Evolutionary conservation across 2,329 filamentous ascomycete species (phyloP).

Genomic region (Hypoxylon sp.): DNA sequence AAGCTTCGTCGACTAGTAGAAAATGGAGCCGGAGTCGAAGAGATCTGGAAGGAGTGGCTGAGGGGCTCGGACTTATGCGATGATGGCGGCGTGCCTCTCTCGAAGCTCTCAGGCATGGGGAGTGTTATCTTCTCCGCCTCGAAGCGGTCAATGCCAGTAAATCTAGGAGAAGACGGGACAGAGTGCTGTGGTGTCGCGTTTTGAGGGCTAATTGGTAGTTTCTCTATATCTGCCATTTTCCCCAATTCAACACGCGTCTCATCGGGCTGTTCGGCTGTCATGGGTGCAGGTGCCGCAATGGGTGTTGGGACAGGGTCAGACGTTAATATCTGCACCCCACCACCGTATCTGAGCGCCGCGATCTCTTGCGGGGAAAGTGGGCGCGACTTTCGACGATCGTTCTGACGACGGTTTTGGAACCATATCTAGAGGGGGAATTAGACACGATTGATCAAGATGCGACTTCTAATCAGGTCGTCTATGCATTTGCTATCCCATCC

Average conservation of each 20-base stretch:
- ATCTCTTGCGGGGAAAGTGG: constrained; percentile 83
- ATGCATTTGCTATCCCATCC: constrained; percentile 3
- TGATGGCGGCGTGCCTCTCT: constrained; percentile 36
- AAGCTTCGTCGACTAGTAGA: constrained; percentile 66
- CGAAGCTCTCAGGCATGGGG: constrained; percentile 26
- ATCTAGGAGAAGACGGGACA: constrained; percentile 38
- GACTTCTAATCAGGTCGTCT: neutral
- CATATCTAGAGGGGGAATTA: constrained; percentile 74
- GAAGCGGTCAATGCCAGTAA: constrained; percentile 10
- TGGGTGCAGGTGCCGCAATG: constrained; percentile 32
- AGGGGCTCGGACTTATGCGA: constrained; percentile 40
- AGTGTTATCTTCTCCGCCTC: constrained; percentile 16
- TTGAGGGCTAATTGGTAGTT: constrained; percentile 32
- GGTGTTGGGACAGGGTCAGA: constrained; percentile 51
- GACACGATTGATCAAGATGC: constrained; percentile 22
- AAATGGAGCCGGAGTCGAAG: constrained; percentile 58
- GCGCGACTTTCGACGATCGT: constrained; percentile 87
- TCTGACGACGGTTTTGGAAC: constrained; percentile 96
- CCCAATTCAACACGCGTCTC: constrained; percentile 30
- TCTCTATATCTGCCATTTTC: constrained; percentile 31
- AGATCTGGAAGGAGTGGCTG: constrained; percentile 48
- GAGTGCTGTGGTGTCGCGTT: constrained; percentile 35
- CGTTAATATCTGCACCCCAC: constrained; percentile 59
- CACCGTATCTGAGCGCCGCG: constrained; percentile 65
- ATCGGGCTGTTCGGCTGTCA: constrained; percentile 26